Percentiles rank a stretch among this genome's conserved stretches.
Conservation (phyloP, 768 basidiomycete species). For the Serendipita sp. region DNA sequence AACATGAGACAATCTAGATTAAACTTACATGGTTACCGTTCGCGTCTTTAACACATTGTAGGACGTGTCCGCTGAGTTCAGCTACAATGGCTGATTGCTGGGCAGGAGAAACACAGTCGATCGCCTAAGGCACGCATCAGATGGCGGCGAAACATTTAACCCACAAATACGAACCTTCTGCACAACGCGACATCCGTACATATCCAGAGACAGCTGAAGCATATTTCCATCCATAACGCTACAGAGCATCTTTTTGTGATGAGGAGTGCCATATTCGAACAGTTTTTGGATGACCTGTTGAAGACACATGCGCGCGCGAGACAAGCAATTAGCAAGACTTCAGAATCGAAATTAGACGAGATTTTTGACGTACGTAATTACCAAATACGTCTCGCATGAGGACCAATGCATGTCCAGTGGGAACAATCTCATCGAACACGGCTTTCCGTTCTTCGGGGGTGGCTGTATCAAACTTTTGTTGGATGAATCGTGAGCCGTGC, state of each 20-base stretch:
- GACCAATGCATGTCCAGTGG: conserved; percentile 43
- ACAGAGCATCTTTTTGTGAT: conserved; percentile 56
- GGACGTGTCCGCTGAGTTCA: conserved; percentile 64
- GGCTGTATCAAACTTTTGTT: conserved; percentile 66
- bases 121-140: conserved; percentile 35
- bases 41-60: conserved; percentile 76
- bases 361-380: conserved; percentile 56
- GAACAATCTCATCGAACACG: conserved; percentile 80
- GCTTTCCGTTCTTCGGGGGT: conserved; percentile 62
- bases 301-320: neutral
- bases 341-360: neutral
- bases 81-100: conserved; percentile 61
- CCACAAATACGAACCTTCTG: conserved; percentile 50
- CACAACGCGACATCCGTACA: conserved; percentile 93
- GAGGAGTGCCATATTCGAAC: conserved; percentile 68
- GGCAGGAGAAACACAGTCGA: conserved; percentile 67
- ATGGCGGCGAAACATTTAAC: neutral
- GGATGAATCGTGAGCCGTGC: conserved; percentile 94
- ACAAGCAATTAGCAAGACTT: neutral
- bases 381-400: conserved; percentile 90
- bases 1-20: neutral
- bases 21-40: conserved; percentile 82
- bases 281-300: conserved; percentile 80
- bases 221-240: conserved; percentile 65
- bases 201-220: conserved; percentile 62